A percentile compares a stretch with the other conserved stretches of the same genome.
These are phyloP conservation scores for Pistacia atlantica DNA, from an alignment of 345 rosid species.

Conservation along the genomic window DNA sequence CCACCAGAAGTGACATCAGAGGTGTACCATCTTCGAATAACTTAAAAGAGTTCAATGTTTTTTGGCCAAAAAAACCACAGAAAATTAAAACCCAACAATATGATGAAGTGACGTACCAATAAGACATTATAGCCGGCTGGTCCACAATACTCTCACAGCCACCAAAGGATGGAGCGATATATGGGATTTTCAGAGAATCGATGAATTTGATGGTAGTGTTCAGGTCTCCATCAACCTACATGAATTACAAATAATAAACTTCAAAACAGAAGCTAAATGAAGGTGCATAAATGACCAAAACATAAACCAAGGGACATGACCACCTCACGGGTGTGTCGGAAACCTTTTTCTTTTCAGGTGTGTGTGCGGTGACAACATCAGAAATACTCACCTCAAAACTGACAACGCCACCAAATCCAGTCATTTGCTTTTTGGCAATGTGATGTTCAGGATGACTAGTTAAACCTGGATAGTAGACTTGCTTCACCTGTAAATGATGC, in stretches of 20 bases:
- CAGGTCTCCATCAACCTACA: slow-evolving; percentile 85
- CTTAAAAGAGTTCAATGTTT: background rate
- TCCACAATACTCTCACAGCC: slow-evolving; percentile 98
- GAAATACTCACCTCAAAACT: slow-evolving; percentile 82
- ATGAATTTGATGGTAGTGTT: slow-evolving; percentile 68
- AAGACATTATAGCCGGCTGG: slow-evolving; percentile 99
- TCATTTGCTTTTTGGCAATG: slow-evolving; percentile 92
- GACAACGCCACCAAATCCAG: slow-evolving; percentile 97
- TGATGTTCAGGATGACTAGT: slow-evolving; percentile 92
- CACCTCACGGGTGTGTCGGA: background rate
- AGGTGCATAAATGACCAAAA: background rate
- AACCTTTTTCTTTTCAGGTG: background rate
- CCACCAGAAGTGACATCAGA: no score
- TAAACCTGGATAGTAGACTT: slow-evolving; percentile 90
- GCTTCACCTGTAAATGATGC: slow-evolving; percentile 63
- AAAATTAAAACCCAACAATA: background rate
- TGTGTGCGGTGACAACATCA: background rate
- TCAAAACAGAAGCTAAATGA: background rate
- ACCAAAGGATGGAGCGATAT: slow-evolving; percentile 98
- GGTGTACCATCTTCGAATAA: no score
- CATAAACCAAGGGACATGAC: background rate
- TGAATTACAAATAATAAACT: slow-evolving; percentile 7
- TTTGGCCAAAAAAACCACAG: background rate
- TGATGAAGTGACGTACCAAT: slow-evolving; percentile 60
- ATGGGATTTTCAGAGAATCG: slow-evolving; percentile 89